phyloP scores from a whole-genome alignment of 495 filamentous ascomycete genomes.

The Aspergillus coremiiformis region DNA sequence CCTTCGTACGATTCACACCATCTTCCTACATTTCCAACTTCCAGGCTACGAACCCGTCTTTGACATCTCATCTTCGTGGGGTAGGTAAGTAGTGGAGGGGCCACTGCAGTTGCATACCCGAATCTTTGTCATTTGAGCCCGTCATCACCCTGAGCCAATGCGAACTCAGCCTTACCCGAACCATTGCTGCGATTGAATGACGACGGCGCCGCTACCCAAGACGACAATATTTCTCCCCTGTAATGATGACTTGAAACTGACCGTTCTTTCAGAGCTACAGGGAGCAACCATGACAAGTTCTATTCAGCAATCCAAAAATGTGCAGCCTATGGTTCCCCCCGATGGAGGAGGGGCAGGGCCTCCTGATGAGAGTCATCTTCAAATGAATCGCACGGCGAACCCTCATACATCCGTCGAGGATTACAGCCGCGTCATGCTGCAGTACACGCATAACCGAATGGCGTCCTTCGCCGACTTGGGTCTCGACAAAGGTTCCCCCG shows the following conservation, averaged over 20 bases:
- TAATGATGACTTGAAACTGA: not conserved
- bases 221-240: not conserved
- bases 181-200: not conserved
- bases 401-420: constrained; percentile 33
- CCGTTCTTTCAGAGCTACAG: not conserved
- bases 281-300: constrained; percentile 10
- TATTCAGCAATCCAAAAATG: constrained; percentile 16
- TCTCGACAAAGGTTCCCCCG: constrained; percentile 11
- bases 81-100: no score
- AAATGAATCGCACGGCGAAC: constrained; percentile 18
- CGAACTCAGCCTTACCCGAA: not conserved
- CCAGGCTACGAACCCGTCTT: no score
- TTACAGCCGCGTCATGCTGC: constrained; percentile 41
- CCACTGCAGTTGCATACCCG: not conserved
- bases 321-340: constrained; percentile 18
- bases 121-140: not conserved
- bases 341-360: constrained; percentile 15
- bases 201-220: not conserved
- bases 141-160: not conserved
- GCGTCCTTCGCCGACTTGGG: constrained; percentile 31
- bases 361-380: constrained; percentile 12
- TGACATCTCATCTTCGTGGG: no score
- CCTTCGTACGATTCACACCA: no score
- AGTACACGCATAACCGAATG: constrained; percentile 42
- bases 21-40: no score